These are phyloP conservation scores for Mycena haematopus DNA, from an alignment of 768 basidiomycete genomes.

Conservation along the genomic window DNA sequence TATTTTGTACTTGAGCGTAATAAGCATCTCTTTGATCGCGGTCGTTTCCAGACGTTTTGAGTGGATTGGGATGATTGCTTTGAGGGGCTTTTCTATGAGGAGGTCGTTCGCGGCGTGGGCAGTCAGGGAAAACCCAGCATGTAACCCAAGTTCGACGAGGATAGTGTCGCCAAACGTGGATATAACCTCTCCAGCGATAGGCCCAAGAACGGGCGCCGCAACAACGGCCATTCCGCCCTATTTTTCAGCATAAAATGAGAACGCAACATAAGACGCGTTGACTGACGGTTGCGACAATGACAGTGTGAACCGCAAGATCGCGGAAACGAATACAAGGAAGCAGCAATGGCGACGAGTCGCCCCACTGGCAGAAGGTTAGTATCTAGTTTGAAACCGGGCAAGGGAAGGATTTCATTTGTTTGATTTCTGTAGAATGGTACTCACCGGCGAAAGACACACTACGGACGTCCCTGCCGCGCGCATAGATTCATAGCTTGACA, in stretches of 20 bases:
- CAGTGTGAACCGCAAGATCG: conserved; percentile 65
- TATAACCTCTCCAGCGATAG: conserved; percentile 58
- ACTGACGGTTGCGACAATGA: conserved; percentile 65
- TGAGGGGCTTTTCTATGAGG: conserved; percentile 54
- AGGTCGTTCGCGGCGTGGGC: conserved; percentile 59
- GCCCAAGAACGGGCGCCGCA: conserved; percentile 58
- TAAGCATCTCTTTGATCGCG: conserved; percentile 58
- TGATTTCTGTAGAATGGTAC: conserved; percentile 26
- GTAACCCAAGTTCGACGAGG: conserved; percentile 61
- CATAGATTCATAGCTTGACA: conserved; percentile 69
- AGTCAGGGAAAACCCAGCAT: conserved; percentile 59
- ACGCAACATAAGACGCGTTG: conserved; percentile 9
- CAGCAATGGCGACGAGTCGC: conserved; percentile 66
- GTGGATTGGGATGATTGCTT: conserved; percentile 57
- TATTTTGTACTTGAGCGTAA: conserved; percentile 67
- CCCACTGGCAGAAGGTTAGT: conserved; percentile 51
- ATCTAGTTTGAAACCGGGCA: no score
- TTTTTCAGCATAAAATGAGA: conserved; percentile 7
- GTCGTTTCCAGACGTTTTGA: conserved; percentile 62
- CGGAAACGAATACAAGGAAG: conserved; percentile 70
- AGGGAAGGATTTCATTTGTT: no score
- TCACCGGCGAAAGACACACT: conserved; percentile 66
- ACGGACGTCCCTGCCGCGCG: conserved; percentile 64
- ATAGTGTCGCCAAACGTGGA: conserved; percentile 61
- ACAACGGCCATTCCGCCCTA: conserved; percentile 51